Evolutionary conservation across 495 filamentous ascomycete species (phyloP).

Genomic region (Penicillium cataractarum): DNA sequence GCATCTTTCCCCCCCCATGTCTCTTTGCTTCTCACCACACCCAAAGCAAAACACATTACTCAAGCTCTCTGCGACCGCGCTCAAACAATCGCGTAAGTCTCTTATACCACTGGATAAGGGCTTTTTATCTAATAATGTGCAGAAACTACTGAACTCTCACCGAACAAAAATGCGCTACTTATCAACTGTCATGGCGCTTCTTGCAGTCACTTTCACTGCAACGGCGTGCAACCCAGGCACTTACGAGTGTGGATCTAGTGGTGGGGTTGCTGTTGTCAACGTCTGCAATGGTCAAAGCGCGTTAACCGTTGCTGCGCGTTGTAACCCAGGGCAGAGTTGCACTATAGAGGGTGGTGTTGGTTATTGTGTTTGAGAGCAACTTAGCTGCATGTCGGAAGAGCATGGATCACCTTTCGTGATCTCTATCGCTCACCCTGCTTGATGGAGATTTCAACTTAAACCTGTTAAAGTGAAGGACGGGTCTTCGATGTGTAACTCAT

Average conservation of each 20-base stretch:
- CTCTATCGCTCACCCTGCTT: too few relatives aligned
- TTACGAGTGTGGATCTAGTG: constrained; percentile 3
- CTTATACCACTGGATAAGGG: neutral
- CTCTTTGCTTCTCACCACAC: neutral
- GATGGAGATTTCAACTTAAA: neutral
- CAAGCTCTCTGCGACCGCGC: neutral
- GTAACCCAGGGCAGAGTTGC: neutral
- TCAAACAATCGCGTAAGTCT: neutral
- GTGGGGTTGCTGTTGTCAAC: neutral
- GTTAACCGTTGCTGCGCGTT: neutral
- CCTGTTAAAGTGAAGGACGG: neutral
- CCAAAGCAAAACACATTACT: neutral
- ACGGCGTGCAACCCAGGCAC: neutral
- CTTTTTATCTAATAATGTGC: neutral
- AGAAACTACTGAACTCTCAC: neutral
- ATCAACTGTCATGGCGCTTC: neutral
- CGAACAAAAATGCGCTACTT: neutral
- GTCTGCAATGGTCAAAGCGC: neutral
- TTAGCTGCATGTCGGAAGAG: neutral
- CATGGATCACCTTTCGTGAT: neutral
- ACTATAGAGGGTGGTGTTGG: neutral
- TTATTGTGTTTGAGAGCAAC: neutral
- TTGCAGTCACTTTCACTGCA: neutral
- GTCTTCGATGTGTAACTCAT: neutral
- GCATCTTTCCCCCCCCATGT: neutral